Conservation (phyloP, 805 yeast genomes). For the Candida multigemmis region DNA sequence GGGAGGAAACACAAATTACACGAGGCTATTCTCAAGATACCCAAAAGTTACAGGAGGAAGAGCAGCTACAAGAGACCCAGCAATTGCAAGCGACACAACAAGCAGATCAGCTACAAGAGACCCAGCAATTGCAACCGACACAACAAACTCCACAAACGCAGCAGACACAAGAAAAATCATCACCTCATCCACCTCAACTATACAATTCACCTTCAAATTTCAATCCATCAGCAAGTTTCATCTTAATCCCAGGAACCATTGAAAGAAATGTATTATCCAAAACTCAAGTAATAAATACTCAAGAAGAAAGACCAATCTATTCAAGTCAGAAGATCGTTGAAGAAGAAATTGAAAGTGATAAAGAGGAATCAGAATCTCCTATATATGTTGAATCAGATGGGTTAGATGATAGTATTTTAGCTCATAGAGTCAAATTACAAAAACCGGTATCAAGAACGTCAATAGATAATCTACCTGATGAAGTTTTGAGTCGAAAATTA, state of each 20-base stretch:
- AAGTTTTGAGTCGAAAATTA: constrained; percentile 1
- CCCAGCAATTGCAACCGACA: too few species aligned
- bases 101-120: too few species aligned
- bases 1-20: too few species aligned
- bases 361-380: constrained; percentile 3
- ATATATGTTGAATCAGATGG: constrained; percentile 8
- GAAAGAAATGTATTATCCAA: constrained; percentile 12
- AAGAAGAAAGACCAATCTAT: constrained; percentile 7
- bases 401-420: constrained; percentile 9
- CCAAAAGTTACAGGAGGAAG: too few species aligned
- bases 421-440: too few species aligned
- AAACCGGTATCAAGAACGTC: constrained; percentile 3
- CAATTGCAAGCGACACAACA: too few species aligned
- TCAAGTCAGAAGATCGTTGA: neutral
- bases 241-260: constrained; percentile 13
- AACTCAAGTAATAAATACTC: constrained; percentile 21
- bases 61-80: too few species aligned
- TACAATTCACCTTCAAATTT: neutral
- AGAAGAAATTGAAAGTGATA: constrained; percentile 4
- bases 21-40: too few species aligned
- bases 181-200: too few species aligned
- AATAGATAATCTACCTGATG: constrained; percentile 1
- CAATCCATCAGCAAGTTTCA: constrained; percentile 2
- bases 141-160: too few species aligned
- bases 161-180: too few species aligned